Evolutionary conservation across 345 rosid species (phyloP), one percentile per base, ranked within the genome.

Genomic region (Salix purpurea): DNA sequence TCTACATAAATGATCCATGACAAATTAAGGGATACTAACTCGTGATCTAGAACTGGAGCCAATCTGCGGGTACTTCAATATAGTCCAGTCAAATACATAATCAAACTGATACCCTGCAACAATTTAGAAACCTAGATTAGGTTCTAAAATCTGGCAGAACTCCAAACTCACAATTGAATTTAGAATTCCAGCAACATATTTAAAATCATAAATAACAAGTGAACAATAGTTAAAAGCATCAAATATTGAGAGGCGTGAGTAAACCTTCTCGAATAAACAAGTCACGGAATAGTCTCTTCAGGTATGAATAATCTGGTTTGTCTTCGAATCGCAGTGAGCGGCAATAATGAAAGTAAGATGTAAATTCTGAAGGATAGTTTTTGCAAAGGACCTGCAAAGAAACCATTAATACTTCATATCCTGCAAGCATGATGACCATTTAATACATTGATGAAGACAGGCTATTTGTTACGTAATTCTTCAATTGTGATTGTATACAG

Each of bases 251-350:
- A 60, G n/a, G 28, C 7, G 65, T 21, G 10, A 44, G 30, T 23
- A 37, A 82, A 96, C 99, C 90, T 92, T 92, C 99, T 69, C 94
- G 88, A 76, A 92, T 93, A 80, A 96, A 96, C 77, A 96, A 89
- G 73, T 96, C 98, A 23, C 97, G 85, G 80, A 96, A 96, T 56
- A 96, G 96, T 85, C 95, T 89, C 88, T 90, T 90, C 85, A 96
- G 87, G 77, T 93, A 96, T 54, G 97, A 87, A 86, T 94, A 94
- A 85, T 96, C 99, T 21, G 99, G 98, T 83, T 90, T 88, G 85
- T 94, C 97, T 76, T 96, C 99, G 83, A 96, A 96, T 65, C 90
- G 86, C 89, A 96, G 79, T 14, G 98, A 89, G 24, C 99, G 98
- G 62, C 98, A 93, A 79, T 92, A 96, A 76, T 96, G 97, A 78